phyloP scores from a whole-genome alignment of 768 basidiomycete species.

The Tricholoma saponaceum region DNA sequence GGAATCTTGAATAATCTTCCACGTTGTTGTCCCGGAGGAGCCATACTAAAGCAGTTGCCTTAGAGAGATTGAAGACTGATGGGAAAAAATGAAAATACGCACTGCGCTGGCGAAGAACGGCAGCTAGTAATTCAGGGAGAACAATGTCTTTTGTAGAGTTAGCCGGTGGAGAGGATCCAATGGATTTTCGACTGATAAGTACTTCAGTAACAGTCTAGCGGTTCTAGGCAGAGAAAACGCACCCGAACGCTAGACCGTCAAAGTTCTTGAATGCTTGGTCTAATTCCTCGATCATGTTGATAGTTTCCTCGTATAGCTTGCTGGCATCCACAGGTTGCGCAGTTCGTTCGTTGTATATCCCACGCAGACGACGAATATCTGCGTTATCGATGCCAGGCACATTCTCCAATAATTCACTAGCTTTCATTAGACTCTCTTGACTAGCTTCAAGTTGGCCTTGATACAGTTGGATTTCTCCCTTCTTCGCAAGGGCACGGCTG shows the following conservation, averaged over 20 bases:
- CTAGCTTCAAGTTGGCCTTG: constrained; percentile 59
- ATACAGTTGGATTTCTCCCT: constrained; percentile 68
- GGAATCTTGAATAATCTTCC: constrained; percentile 46
- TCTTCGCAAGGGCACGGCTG: constrained; percentile 60
- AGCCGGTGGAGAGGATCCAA: constrained; percentile 29
- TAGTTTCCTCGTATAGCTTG: constrained; percentile 51
- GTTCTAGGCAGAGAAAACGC: constrained; percentile 12
- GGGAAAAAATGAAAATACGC: constrained; percentile 20
- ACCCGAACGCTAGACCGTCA: constrained; percentile 46
- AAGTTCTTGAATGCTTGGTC: constrained; percentile 49
- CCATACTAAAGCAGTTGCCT: constrained; percentile 48
- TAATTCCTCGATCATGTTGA: constrained; percentile 57
- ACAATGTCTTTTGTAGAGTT: constrained; percentile 40
- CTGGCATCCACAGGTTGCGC: constrained; percentile 43
- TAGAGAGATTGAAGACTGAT: not conserved
- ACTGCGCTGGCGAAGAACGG: constrained; percentile 68
- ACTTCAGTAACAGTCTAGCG: constrained; percentile 2
- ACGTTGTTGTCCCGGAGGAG: constrained; percentile 54
- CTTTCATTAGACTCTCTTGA: constrained; percentile 46
- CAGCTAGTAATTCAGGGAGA: constrained; percentile 56
- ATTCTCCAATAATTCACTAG: constrained; percentile 40
- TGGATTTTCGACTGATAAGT: constrained; percentile 40
- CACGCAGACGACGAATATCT: constrained; percentile 52
- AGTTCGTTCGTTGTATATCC: constrained; percentile 44
- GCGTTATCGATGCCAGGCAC: constrained; percentile 54